Evolutionary conservation across 306 rosid genomes (phyloP).

Genomic region (Quercus variabilis): DNA sequence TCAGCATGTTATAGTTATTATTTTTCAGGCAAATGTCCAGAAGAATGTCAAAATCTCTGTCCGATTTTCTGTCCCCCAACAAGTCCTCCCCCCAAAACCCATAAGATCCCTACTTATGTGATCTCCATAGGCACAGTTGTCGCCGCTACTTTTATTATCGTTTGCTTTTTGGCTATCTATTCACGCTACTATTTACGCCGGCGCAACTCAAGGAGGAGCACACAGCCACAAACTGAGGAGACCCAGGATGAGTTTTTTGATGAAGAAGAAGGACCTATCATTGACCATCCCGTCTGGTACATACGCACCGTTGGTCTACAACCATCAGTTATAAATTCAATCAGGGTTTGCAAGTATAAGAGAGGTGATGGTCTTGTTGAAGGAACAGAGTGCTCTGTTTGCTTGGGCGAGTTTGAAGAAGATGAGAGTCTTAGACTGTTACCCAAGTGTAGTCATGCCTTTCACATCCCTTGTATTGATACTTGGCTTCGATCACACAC

Average conservation of each 20-base stretch:
- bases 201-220: constrained; percentile 1
- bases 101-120: constrained; percentile 2
- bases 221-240: background rate
- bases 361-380: constrained; percentile 74
- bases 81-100: too few species aligned
- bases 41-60: background rate
- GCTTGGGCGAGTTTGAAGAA: constrained; percentile 72
- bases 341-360: constrained; percentile 55
- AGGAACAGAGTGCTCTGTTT: constrained; percentile 79
- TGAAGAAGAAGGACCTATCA: constrained; percentile 47
- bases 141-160: constrained; percentile 28
- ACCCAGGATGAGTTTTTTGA: constrained; percentile 41
- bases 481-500: constrained; percentile 92
- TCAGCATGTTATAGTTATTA: too few species aligned
- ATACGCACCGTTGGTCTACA: constrained; percentile 77
- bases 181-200: constrained; percentile 12
- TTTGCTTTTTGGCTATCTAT: constrained; percentile 35
- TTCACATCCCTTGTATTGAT: constrained; percentile 79
- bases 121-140: constrained; percentile 20
- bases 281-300: constrained; percentile 85
- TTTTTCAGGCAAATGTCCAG: background rate
- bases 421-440: constrained; percentile 67
- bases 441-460: constrained; percentile 87
- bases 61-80: too few species aligned
- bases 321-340: constrained; percentile 51